phyloP scores from a whole-genome alignment of 78 protist genomes.

The Paratrimastix pyriformis region DNA sequence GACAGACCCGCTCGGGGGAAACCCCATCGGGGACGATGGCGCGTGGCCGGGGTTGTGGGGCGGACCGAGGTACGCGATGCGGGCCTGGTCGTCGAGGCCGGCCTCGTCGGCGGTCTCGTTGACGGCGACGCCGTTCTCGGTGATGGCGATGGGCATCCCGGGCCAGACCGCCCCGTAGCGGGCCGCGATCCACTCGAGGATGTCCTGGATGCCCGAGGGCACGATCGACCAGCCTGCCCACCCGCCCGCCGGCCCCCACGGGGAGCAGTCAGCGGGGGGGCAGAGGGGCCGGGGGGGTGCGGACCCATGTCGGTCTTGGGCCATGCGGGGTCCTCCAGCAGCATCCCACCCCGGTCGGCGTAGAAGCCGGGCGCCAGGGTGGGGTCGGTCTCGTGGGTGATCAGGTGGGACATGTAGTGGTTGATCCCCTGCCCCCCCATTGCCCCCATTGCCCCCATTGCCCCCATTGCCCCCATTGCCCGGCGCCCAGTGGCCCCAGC shows the following conservation, averaged over 20 bases:
- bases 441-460: no score
- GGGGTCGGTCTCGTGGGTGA: neutral
- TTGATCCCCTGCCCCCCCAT: no score
- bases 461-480: no score
- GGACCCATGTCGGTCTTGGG: conserved; percentile 7
- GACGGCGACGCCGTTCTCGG: conserved; percentile 52
- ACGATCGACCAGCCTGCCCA: conserved; percentile 33
- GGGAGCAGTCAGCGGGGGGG: neutral
- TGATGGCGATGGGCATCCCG: conserved; percentile 42
- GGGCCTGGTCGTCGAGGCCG: conserved; percentile 8
- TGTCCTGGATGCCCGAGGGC: conserved; percentile 41
- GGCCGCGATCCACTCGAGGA: conserved; percentile 22
- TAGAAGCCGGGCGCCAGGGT: neutral
- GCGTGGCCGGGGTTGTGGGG: no score
- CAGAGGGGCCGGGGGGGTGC: conserved; percentile 6
- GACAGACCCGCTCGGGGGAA: no score
- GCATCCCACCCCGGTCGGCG: neutral
- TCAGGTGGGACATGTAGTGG: conserved; percentile 28
- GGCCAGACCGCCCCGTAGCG: neutral
- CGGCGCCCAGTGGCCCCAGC: no score
- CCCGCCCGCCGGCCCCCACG: no score
- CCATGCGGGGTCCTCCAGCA: neutral
- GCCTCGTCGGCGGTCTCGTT: conserved; percentile 1
- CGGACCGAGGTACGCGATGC: no score
- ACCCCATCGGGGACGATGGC: no score